Evolutionary conservation across 1,284 basidiomycete genomes (phyloP), one percentile per base, ranked within the genome.

Genomic region (Ceratobasidium papillatum): DNA sequence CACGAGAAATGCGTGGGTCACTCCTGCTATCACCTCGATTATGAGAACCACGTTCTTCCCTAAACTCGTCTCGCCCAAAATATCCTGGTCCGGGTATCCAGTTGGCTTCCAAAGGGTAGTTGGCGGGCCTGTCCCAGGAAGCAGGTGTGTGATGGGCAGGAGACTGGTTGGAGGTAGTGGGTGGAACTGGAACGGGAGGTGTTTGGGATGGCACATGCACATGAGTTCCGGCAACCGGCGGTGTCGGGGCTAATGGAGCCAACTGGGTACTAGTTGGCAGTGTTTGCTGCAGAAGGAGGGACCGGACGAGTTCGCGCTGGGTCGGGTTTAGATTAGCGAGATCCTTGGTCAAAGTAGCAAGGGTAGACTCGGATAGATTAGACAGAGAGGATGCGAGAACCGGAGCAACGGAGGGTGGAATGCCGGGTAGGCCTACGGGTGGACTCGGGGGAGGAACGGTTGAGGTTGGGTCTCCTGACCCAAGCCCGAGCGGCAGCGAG

Each of bases 181-280:
- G 30, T 12, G 36, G 43, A 38, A 19, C 71, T 19, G 56, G 45
- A 19, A 32, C 32, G 12, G 38, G 56, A 9, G 54, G 66, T 9
- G 41, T 12, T 19, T 59, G 56, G 27, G 30, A 19, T 27, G 56
- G 34, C 54, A 59, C 51, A n/a, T 62, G 58, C 11, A 38, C 47
- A 30, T 49, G 45, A 9, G 19, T 19, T 36, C n/a, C 65, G 59
- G 30, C n/a, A 27, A 19, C 80, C 77, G 43, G 80, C 76, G 41
- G 69, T n/a, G 27, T 56, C 45, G 87, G 88, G 0, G 88, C 89
- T 32, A 90, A 82, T 8, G 87, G 83, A 0, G 88, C 87, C 7
- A 90, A 85, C 78, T 87, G 86, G 7, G 84, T 83, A 25, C 84
- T 85, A 74, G 78, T 49, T 43, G 80, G 49, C 38, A 77, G 22